Conservation (phyloP, 495 filamentous ascomycete genomes). For the Darksidea phi region DNA sequence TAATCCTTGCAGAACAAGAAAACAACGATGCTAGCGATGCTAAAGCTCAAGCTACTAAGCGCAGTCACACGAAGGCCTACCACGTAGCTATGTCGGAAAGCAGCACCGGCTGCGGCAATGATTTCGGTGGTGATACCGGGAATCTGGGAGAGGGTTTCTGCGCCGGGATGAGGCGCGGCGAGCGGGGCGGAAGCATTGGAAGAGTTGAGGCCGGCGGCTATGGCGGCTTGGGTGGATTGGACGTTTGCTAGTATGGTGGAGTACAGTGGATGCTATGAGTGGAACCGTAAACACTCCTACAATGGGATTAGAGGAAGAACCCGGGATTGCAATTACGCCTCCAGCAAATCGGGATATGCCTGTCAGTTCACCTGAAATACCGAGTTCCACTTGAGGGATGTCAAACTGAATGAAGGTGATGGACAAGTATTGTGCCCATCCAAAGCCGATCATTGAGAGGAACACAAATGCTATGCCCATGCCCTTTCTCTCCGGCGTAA, state of each 20-base stretch:
- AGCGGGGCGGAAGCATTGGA: slow-evolving; percentile 11
- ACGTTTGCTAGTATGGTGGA: slow-evolving; percentile 33
- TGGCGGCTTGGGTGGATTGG: slow-evolving; percentile 11
- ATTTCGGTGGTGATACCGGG: slow-evolving; percentile 28
- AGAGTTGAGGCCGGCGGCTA: slow-evolving; percentile 30
- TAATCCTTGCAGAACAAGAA: slow-evolving; percentile 40
- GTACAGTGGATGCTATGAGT: slow-evolving; percentile 28
- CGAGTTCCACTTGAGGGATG: slow-evolving; percentile 38
- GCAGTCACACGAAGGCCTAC: slow-evolving; percentile 19
- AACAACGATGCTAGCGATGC: slow-evolving; percentile 37
- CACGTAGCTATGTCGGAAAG: slow-evolving; percentile 23
- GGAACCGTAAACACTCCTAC: no score
- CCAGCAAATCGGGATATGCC: slow-evolving; percentile 42
- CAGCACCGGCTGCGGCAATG: slow-evolving; percentile 19
- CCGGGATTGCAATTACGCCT: slow-evolving; percentile 38
- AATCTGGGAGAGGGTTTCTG: slow-evolving; percentile 16
- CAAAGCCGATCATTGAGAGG: slow-evolving; percentile 28
- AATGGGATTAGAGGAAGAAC: not conserved
- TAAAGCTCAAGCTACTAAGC: slow-evolving; percentile 33
- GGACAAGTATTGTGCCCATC: slow-evolving; percentile 37
- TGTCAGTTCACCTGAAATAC: slow-evolving; percentile 37
- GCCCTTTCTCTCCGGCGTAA: slow-evolving; percentile 28
- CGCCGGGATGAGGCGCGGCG: slow-evolving; percentile 22
- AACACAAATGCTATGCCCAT: slow-evolving; percentile 36
- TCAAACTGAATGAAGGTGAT: slow-evolving; percentile 40